Evolutionary conservation across 2,329 filamentous ascomycete species (phyloP), one percentile per base, ranked within the genome.

Genomic region (Aplosporella prunicola): DNA sequence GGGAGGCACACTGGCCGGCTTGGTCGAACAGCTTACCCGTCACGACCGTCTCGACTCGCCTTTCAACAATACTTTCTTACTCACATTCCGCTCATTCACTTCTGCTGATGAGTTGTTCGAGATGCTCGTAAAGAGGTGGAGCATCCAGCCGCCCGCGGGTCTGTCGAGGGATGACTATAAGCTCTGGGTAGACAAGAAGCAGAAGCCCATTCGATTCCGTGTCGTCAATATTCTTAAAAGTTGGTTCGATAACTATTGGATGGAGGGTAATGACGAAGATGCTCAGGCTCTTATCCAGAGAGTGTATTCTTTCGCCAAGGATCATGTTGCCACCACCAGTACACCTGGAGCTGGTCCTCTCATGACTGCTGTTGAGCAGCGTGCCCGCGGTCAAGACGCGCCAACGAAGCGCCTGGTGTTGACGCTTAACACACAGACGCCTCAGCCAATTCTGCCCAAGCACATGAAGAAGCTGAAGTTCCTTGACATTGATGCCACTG

Each of bases 381-480:
- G 91, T 24, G 70, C 94, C 46, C 80, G 76, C 44, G 89, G 91
- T 41, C 87, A 93, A 55, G 91, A 96, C 47, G 82, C 82, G 11
- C 80, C 84, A 14, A 81, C 80, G 8, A 88, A 93, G 55, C 78
- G 85, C 22, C 74, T 98, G 56, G 80, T 98, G 13, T 78, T 91
- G 45, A 96, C 87, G 0, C 68, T 91, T 45, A 89, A 79, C 55
- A 80, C 80, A 50, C 80, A 84, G 45, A 82, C 84, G 1, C 89
- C 91, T 4, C 68, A 82, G 23, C 86, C 91, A 1, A 95, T 96
- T 55, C 78, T 95, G 58, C 91, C 91, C 2, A 95, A 94, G 72
- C 95, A 96, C 59, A 93, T 98, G 87, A 95, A 91, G 74, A 98
- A 95, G 63, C 74, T 98, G 50, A 98, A 96, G 61, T 96, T 98